Evolutionary conservation across 805 yeast genomes (phyloP), one percentile per base, ranked within the genome.

Genomic region (Suhomyces sp.): DNA sequence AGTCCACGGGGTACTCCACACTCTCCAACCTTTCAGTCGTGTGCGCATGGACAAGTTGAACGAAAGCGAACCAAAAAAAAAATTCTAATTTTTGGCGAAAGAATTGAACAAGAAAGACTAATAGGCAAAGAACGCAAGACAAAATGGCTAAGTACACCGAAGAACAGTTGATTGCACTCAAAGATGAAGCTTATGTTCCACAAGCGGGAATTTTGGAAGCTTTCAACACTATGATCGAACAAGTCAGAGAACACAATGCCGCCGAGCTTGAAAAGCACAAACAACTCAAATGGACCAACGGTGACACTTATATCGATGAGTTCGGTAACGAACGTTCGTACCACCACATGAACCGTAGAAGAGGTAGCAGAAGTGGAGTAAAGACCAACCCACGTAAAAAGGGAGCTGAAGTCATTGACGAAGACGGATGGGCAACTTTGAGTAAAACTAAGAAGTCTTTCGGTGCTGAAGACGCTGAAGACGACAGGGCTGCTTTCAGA

Each of bases 371-470:
- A 54, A 63, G 72, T n/a, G 63, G 64, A 5, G 57, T 60, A 47
- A 69, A 66, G 60, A 87, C 87, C 51, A 78, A 77, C 61, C 77
- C 85, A 63, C 80, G 85, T 65, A 84, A 81, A 65, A 80, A 80
- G 70, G 76, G 74, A 60, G 79, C 73, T 52, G 74, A 76, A 52
- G 73, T 76, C 46, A 74, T 74, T 54, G 96, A 88, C 65, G 87
- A 85, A 53, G 93, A 88, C 57, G 96, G 96, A 46, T 88, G 94
- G 93, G 87, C 87, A 53, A 86, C 93, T 22, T 71, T 80, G 57
- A 72, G 77, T 49, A 50, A 74, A 76, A 60, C 71, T 74, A 46
- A 73, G 60, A 75, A 75, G 54, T 72, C 79, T 12, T 77, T 81
- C 54, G 83, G 83, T 60, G 70, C 72, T 36, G 82, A 78, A 53